phyloP scores from a whole-genome alignment of 2,329 filamentous ascomycete species.

The Sporothrix pseudoabietina region DNA sequence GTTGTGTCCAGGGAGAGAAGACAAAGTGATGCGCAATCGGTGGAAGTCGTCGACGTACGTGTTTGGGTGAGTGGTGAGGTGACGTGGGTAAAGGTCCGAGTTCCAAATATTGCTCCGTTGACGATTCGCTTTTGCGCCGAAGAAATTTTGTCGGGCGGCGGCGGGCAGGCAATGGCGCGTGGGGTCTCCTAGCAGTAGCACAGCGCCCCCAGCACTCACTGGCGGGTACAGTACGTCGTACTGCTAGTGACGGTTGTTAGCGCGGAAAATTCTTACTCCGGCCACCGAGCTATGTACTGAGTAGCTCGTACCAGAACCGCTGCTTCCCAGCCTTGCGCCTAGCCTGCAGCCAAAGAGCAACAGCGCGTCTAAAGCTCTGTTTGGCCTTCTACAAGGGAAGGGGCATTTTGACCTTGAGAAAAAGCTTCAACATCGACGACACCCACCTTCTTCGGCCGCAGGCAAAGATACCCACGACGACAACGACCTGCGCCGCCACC shows the following conservation, averaged over 20 bases:
- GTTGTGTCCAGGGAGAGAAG: neutral
- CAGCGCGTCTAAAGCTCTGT: conserved; percentile 19
- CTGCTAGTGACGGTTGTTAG: neutral
- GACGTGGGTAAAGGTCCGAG: neutral
- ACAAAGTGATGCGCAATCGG: neutral
- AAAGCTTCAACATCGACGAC: conserved; percentile 8
- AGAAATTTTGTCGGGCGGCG: conserved; percentile 13
- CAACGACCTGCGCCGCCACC: neutral
- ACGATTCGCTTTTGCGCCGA: neutral
- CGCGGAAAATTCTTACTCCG: conserved; percentile 28
- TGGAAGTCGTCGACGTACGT: neutral
- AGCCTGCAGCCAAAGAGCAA: neutral
- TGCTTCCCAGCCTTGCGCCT: conserved; percentile 20
- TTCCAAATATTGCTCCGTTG: neutral
- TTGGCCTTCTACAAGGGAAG: neutral
- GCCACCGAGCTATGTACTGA: neutral
- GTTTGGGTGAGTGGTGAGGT: neutral
- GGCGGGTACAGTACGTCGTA: too few species aligned
- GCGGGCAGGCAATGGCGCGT: neutral
- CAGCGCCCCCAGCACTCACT: too few species aligned
- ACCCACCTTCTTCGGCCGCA: neutral
- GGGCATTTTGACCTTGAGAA: neutral
- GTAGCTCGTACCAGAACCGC: too few species aligned
- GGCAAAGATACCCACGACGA: neutral
- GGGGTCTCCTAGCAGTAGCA: neutral